A percentile compares a stretch with the other conserved stretches of the same genome.
Conservation (phyloP, 768 basidiomycete genomes). For the Calocera viscosa region DNA sequence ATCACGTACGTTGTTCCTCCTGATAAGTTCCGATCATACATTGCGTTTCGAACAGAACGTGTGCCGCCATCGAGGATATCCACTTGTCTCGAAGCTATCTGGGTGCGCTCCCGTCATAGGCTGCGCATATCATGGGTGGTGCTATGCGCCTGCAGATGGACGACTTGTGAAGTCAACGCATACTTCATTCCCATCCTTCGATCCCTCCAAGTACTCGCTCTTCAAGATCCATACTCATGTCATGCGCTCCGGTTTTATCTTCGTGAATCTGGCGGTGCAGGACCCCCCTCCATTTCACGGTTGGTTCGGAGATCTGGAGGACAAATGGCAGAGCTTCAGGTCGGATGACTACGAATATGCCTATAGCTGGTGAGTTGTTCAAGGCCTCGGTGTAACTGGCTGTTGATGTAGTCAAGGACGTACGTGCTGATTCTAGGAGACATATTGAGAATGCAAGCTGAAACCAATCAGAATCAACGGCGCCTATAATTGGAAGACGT, state of each 20-base stretch:
- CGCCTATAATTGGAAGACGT: not conserved
- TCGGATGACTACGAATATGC: not conserved
- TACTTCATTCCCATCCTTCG: not conserved
- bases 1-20: not conserved
- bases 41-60: not conserved
- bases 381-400: not conserved
- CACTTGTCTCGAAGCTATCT: not conserved
- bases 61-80: not conserved
- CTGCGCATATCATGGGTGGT: slow-evolving; percentile 1
- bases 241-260: not conserved
- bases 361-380: not conserved
- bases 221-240: slow-evolving; percentile 6
- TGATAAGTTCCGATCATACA: not conserved
- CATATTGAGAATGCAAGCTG: not conserved
- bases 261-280: not conserved
- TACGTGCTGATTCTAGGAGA: not conserved
- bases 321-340: not conserved
- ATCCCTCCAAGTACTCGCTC: not conserved
- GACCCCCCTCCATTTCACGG: not conserved
- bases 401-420: not conserved
- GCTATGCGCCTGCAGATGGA: not conserved
- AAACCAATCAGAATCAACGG: slow-evolving; percentile 5
- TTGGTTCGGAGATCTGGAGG: slow-evolving; percentile 6
- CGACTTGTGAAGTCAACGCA: not conserved
- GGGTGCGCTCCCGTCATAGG: not conserved